These are phyloP conservation scores for Cinnamomum micranthum DNA, from an alignment of 164 flowering plant genomes.

Conservation along the genomic window DNA sequence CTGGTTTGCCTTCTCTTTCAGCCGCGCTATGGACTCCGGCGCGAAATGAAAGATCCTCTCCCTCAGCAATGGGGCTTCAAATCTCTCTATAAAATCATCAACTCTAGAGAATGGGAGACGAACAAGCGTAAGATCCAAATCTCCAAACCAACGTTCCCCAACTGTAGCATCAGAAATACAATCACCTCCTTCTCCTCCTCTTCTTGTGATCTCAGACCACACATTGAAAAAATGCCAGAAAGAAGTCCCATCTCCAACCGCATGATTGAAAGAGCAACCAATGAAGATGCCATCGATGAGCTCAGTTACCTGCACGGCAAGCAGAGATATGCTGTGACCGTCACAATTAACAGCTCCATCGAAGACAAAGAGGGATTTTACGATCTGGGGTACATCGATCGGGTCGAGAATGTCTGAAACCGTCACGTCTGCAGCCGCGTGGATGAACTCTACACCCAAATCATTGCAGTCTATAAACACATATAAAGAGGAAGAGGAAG, in stretches of 20 bases:
- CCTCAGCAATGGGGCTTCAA: slow-evolving; percentile 21
- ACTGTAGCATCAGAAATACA: slow-evolving; percentile 20
- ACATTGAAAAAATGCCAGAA: slow-evolving; percentile 50
- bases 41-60: slow-evolving; percentile 54
- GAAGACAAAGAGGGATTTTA: slow-evolving; percentile 49
- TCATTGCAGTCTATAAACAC: slow-evolving; percentile 21
- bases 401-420: slow-evolving; percentile 36
- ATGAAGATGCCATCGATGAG: slow-evolving; percentile 51
- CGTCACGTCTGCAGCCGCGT: slow-evolving; percentile 28
- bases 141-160: slow-evolving; percentile 23
- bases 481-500: neutral
- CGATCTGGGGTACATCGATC: slow-evolving; percentile 36
- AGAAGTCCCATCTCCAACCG: slow-evolving; percentile 45
- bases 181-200: neutral
- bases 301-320: slow-evolving; percentile 52
- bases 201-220: slow-evolving; percentile 37
- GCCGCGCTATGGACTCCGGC: slow-evolving; percentile 29
- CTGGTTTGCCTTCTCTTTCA: slow-evolving; percentile 42
- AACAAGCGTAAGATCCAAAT: slow-evolving; percentile 20
- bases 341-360: slow-evolving; percentile 43
- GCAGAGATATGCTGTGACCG: slow-evolving; percentile 35
- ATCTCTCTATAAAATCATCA: slow-evolving; percentile 32
- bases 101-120: slow-evolving; percentile 37
- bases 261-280: slow-evolving; percentile 51
- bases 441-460: slow-evolving; percentile 41